Percentiles rank a stretch among this genome's conserved stretches.
phyloP scores from a whole-genome alignment of 192 early-diverging fungal species.

The Backusella liffmaniae region DNA sequence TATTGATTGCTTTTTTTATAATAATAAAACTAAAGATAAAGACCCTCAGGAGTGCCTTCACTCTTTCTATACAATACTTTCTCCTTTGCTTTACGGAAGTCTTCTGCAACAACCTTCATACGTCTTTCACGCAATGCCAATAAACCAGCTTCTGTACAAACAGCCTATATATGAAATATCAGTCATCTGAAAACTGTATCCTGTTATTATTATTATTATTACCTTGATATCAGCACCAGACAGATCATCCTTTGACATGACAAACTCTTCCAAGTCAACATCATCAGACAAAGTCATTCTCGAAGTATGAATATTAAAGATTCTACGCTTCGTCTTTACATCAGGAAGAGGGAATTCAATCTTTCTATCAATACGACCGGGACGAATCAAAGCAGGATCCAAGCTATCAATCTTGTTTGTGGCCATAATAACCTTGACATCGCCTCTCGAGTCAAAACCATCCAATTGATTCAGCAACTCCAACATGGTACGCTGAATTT shows the following conservation, averaged over 20 bases:
- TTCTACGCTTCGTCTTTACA: slow-evolving; percentile 91
- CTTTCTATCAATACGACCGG: slow-evolving; percentile 87
- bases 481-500: slow-evolving; percentile 97
- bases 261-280: slow-evolving; percentile 96
- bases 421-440: slow-evolving; percentile 98
- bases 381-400: slow-evolving; percentile 86
- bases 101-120: slow-evolving; percentile 98
- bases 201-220: background rate
- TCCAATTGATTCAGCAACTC: slow-evolving; percentile 98
- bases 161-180: slow-evolving; percentile 56
- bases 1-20: background rate
- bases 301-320: slow-evolving; percentile 94
- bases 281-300: slow-evolving; percentile 92
- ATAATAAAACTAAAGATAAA: slow-evolving; percentile 65
- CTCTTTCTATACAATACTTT: slow-evolving; percentile 99
- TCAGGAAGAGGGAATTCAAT: slow-evolving; percentile 90
- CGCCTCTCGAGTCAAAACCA: slow-evolving; percentile 90
- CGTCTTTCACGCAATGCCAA: slow-evolving; percentile 95
- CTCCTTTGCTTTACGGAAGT: slow-evolving; percentile 97
- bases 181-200: background rate
- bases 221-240: slow-evolving; percentile 97
- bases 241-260: slow-evolving; percentile 93
- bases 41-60: slow-evolving; percentile 97
- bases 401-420: slow-evolving; percentile 95
- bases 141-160: slow-evolving; percentile 99